Conservation (phyloP, 352 stramenopile species). For the Globisporangium nagaii region DNA sequence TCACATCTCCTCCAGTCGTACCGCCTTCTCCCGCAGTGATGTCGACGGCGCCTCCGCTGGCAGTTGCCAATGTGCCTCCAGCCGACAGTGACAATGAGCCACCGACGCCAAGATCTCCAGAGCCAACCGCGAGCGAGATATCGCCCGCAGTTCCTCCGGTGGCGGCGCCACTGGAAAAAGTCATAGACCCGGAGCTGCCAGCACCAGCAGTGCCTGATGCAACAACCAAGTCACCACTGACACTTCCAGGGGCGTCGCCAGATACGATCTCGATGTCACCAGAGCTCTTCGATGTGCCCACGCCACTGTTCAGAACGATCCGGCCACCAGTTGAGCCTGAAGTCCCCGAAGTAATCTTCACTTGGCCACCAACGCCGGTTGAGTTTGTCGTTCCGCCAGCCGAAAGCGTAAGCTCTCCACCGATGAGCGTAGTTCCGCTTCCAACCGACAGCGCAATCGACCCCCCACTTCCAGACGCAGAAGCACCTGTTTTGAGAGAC, state of each 20-base stretch:
- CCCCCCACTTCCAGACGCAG: constrained; percentile 19
- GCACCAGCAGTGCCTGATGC: constrained; percentile 30
- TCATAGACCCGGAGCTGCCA: constrained; percentile 44
- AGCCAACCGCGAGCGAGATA: constrained; percentile 35
- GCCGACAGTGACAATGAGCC: constrained; percentile 31
- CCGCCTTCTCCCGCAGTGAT: constrained; percentile 29
- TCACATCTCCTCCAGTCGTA: constrained; percentile 21
- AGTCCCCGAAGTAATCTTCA: constrained; percentile 28
- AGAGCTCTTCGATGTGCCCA: constrained; percentile 31
- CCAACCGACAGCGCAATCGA: constrained; percentile 15
- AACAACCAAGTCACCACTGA: constrained; percentile 45
- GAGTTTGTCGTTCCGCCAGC: constrained; percentile 19
- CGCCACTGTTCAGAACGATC: constrained; percentile 28
- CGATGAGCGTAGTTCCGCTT: constrained; percentile 15
- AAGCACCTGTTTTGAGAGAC: constrained; percentile 14
- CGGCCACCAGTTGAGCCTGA: constrained; percentile 32
- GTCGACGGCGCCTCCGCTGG: constrained; percentile 19
- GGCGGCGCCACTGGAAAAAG: constrained; percentile 34
- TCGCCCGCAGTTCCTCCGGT: constrained; percentile 43
- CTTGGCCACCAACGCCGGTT: constrained; percentile 25
- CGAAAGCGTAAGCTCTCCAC: constrained; percentile 23
- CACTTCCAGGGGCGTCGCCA: constrained; percentile 24
- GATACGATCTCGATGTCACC: constrained; percentile 37
- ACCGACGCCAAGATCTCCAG: constrained; percentile 31
- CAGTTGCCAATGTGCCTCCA: constrained; percentile 16